Base-by-base conservation (phyloP, 352 stramenopile genomes). In the Globisporangium spinosum region DNA sequence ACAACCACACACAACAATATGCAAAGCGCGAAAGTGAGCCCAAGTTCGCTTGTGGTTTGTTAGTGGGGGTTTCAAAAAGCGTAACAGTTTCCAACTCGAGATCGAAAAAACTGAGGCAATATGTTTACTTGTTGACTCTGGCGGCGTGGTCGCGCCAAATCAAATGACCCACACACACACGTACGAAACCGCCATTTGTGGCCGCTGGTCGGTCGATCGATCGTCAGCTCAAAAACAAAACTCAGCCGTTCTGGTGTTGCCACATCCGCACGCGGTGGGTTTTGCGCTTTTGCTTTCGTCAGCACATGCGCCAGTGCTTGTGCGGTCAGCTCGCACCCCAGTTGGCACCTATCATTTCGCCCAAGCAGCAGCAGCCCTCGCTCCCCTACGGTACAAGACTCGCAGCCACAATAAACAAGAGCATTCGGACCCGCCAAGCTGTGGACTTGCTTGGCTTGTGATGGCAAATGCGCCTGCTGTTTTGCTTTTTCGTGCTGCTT, bases 61-160 rank as follows among this genome's bases (percentile, higher is more conserved):
- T 32, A 32, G 29, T 32, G 29, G 29, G 34, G 34, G 8, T 20
- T 49, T 49, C 15, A 20, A 49, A 20, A 49, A 49, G 6, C 6
- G 54, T 25, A 43, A 60, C 55, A 17, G 17, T 35, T 45, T 45
- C 45, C 55, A 61, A 61, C 29, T 45, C 55, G 20, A 61, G 38
- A 45, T 61, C 12, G 13, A 7, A 32, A 29, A 32, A 32, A 32
- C 22, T 27, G 47, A 27, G n/a, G 29, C 4, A 2, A 22, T 23
- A 57, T 25, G 23, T 59, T 58, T 20, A 40, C 6, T 5, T 3
- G 12, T 12, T 35, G 17, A 29, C 25, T 58, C 6, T 17, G 54
- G 6, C 15, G 38, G 38, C 12, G 38, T 20, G 38, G 17, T 12
- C 35, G 35, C 53, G 23, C 32, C 25, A 8, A 13, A 13, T n/a